Evolutionary conservation across 176 grass and related monocot species (phyloP).

Genomic region (Themeda triandra): DNA sequence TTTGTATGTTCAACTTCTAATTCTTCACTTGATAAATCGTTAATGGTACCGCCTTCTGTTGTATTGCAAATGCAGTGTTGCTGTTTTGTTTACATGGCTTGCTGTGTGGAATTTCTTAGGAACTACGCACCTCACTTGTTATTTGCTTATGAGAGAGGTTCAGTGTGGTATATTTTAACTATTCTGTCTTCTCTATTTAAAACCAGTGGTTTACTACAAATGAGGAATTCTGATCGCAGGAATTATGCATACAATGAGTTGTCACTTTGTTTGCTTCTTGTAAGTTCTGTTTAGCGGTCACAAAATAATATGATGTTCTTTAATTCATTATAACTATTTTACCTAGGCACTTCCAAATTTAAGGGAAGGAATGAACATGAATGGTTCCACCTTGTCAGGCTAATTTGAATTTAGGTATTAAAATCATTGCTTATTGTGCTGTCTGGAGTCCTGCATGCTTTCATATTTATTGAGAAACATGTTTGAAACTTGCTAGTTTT

Average conservation of each 20-base stretch:
- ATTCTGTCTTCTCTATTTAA: neutral
- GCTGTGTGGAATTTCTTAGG: neutral
- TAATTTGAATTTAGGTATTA: neutral
- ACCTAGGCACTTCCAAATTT: neutral
- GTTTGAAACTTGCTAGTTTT: neutral
- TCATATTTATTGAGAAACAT: neutral
- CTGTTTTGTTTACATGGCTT: neutral
- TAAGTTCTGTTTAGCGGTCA: neutral
- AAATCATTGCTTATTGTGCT: neutral
- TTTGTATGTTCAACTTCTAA: constrained; percentile 9
- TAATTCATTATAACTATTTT: neutral
- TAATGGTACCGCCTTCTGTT: neutral
- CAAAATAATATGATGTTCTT: neutral
- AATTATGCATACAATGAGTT: neutral
- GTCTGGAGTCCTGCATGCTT: neutral
- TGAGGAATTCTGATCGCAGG: neutral
- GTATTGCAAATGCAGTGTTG: neutral
- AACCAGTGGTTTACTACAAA: neutral
- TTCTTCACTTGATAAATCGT: neutral
- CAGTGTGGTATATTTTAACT: neutral
- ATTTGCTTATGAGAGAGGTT: neutral
- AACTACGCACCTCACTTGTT: neutral
- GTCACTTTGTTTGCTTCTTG: neutral
- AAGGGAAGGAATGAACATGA: neutral
- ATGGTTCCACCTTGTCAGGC: neutral